A percentile compares a stretch with the other conserved stretches of the same genome.
Evolutionary conservation across 306 rosid genomes (phyloP).

Genomic region (Ormosia semicastrata): DNA sequence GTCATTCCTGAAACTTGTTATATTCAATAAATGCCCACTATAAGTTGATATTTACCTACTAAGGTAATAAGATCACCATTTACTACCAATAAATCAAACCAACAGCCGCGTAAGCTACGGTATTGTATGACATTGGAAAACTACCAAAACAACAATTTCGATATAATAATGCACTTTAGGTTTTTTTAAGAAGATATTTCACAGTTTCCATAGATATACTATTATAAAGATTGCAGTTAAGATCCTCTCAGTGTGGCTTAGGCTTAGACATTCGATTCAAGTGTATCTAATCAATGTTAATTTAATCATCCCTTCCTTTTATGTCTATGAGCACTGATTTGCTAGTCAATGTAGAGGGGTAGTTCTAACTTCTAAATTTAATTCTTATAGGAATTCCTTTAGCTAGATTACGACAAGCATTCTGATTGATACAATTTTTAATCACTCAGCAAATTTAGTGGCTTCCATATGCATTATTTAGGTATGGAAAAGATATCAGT

Average conservation of each 20-base stretch:
- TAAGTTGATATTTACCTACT: not conserved
- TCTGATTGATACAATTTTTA: not conserved
- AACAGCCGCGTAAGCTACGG: not conserved
- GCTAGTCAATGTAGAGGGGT: slow-evolving; percentile 19
- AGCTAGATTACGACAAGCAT: not conserved
- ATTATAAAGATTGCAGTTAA: not conserved
- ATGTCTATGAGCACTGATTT: not conserved
- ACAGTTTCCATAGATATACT: not conserved
- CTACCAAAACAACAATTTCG: not conserved
- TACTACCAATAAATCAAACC: not conserved
- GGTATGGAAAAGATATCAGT: not conserved
- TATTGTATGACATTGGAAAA: slow-evolving; percentile 4
- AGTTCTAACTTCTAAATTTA: not conserved
- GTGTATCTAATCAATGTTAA: not conserved
- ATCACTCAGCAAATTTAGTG: not conserved
- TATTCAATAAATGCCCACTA: not conserved
- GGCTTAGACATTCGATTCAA: not conserved
- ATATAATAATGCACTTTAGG: not conserved
- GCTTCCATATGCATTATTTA: not conserved
- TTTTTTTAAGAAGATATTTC: not conserved
- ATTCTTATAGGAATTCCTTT: not conserved
- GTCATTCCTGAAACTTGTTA: too few relatives aligned
- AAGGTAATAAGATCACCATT: not conserved
- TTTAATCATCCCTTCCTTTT: not conserved
- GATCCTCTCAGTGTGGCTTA: slow-evolving; percentile 1